Evolutionary conservation across 805 yeast genomes (phyloP).

Genomic region (Kodamaea sagamina): DNA sequence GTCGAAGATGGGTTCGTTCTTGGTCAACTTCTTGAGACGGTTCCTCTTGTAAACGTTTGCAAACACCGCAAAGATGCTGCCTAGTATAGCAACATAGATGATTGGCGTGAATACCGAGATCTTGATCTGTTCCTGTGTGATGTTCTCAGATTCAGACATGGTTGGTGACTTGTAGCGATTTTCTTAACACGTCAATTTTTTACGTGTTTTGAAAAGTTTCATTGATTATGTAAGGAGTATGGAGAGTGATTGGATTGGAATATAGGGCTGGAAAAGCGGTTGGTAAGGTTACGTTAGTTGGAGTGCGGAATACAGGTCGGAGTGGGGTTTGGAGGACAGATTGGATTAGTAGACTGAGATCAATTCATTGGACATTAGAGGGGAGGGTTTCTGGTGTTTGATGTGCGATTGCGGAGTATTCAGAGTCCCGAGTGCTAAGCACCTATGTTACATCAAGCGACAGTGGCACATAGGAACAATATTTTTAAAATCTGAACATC

Average conservation of each 20-base stretch:
- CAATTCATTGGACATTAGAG: no score
- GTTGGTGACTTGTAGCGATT: background rate
- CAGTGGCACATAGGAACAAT: no score
- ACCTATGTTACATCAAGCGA: no score
- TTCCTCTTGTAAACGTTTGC: slow-evolving; percentile 66
- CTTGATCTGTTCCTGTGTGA: slow-evolving; percentile 28
- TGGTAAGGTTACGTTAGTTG: no score
- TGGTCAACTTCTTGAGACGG: slow-evolving; percentile 52
- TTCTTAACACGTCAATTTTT: slow-evolving; percentile 12
- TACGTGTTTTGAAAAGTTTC: slow-evolving; percentile 6
- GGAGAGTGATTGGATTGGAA: background rate
- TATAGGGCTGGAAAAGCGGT: no score
- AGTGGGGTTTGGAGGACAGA: no score
- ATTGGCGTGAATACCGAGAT: slow-evolving; percentile 63
- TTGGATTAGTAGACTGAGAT: no score
- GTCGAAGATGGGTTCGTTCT: slow-evolving; percentile 72
- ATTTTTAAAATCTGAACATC: no score
- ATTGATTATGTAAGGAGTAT: background rate
- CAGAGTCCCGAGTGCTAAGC: no score
- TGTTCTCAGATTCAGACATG: slow-evolving; percentile 24
- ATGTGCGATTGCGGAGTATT: no score
- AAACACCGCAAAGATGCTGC: slow-evolving; percentile 67
- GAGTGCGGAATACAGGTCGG: no score
- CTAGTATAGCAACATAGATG: slow-evolving; percentile 67
- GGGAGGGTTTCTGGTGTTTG: no score